A percentile compares a stretch with the other conserved stretches of the same genome.
Conservation (phyloP, 768 basidiomycete species). For the Pisolithus sp. region DNA sequence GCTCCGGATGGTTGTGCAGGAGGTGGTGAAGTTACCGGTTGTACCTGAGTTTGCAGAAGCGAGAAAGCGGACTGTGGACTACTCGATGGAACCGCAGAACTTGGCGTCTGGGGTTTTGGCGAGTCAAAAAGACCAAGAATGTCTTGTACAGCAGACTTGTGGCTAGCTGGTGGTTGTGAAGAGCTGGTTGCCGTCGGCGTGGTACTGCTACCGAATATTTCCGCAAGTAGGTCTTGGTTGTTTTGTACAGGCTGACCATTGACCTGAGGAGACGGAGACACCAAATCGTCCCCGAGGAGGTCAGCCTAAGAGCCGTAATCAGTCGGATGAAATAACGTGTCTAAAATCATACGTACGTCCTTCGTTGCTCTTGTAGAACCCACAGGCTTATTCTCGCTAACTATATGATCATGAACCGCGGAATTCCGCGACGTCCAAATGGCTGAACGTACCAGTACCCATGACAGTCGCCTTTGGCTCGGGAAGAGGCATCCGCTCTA, state of each 20-base stretch:
- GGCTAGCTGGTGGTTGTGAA: constrained; percentile 31
- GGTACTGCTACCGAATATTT: constrained; percentile 72
- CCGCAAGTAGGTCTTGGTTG: constrained; percentile 84
- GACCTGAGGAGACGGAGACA: constrained; percentile 34
- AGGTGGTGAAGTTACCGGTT: constrained; percentile 22
- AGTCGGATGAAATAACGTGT: neutral
- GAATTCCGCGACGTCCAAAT: neutral
- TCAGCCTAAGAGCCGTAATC: constrained; percentile 41
- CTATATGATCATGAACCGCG: constrained; percentile 34
- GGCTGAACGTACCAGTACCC: constrained; percentile 63
- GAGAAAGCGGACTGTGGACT: constrained; percentile 28
- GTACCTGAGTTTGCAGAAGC: constrained; percentile 35
- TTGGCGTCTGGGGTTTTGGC: constrained; percentile 27
- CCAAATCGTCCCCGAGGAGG: constrained; percentile 74
- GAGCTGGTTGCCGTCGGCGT: constrained; percentile 23
- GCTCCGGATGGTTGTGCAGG: constrained; percentile 31
- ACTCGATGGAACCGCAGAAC: constrained; percentile 6
- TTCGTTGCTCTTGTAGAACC: constrained; percentile 78
- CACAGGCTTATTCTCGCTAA: constrained; percentile 94
- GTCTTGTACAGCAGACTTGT: constrained; percentile 70
- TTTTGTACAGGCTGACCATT: constrained; percentile 45
- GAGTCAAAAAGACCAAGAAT: constrained; percentile 85
- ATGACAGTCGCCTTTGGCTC: constrained; percentile 96
- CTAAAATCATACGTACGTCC: constrained; percentile 43
- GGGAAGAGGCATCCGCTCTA: constrained; percentile 99